These are phyloP conservation scores for Abrus precatorius DNA, from an alignment of 306 rosid species.

Conservation along the genomic window DNA sequence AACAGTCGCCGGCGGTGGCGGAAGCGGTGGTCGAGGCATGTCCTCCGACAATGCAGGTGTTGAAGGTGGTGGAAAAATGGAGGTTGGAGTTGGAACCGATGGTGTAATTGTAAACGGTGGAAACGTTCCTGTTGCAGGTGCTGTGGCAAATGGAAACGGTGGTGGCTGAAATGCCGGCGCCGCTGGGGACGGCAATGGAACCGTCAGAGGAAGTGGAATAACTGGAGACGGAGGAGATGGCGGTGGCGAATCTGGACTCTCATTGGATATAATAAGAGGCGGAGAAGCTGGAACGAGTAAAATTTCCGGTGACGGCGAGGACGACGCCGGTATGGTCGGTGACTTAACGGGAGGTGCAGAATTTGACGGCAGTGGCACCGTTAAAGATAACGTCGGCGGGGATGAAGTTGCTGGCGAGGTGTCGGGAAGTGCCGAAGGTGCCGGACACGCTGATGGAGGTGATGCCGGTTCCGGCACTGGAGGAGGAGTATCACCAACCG, in stretches of 20 bases:
- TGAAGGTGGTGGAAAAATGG: slow-evolving; percentile 7
- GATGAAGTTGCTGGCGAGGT: slow-evolving; percentile 5
- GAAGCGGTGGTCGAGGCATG: background rate
- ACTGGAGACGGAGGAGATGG: background rate
- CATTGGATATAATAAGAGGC: background rate
- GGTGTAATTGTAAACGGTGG: slow-evolving; percentile 7
- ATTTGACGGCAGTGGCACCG: background rate
- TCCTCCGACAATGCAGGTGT: background rate
- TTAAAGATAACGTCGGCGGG: background rate
- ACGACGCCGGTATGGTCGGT: background rate
- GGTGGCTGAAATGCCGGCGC: slow-evolving; percentile 2
- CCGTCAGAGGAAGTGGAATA: background rate
- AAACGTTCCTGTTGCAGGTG: background rate
- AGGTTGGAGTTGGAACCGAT: slow-evolving; percentile 22
- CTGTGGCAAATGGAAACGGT: slow-evolving; percentile 13
- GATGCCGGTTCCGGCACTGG: slow-evolving; percentile 7
- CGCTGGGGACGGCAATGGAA: slow-evolving; percentile 8
- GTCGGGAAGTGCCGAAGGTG: background rate
- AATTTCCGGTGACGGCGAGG: slow-evolving; percentile 38
- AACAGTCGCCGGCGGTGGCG: background rate
- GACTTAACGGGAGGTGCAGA: slow-evolving; percentile 24
- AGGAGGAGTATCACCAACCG: background rate
- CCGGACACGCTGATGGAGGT: slow-evolving; percentile 4
- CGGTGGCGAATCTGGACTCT: background rate
- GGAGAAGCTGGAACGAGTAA: slow-evolving; percentile 7